Evolutionary conservation across 1,284 basidiomycete species (phyloP), one percentile per base, ranked within the genome.

Genomic region (Cutaneotrichosporon dermatis): DNA sequence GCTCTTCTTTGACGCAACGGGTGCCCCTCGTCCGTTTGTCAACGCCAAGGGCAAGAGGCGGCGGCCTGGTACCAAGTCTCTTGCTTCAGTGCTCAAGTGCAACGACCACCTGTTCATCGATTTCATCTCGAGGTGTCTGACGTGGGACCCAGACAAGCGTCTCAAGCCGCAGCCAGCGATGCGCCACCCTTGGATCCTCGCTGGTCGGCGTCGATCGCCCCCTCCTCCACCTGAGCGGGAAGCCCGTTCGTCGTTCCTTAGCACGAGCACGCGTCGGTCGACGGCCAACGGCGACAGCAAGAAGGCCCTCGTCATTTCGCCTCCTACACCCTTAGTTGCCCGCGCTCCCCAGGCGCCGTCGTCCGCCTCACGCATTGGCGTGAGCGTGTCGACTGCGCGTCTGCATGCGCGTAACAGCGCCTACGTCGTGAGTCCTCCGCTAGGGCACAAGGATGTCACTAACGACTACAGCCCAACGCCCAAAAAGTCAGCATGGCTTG

Each of bases 111-210:
- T 79, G 6, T 82, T 82, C 66, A 69, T 82, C 58, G 83, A 84
- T 69, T 84, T 99, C 73, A 90, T 99, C 65, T 83, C 89, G 3
- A 97, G 95, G 75, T 99, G 96, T 78, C 82, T 99, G 33, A 84
- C 90, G 12, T 99, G 95, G 96, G 96, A 99, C 79, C 96, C 96
- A 1, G 95, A 99, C 72, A 85, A 91, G 59, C 84, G 96, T 44
- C 83, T 99, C 73, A 98, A 97, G 77, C 95, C 95, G 2, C 90
- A 94, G 67, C 85, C 88, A 12, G 95, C 96, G 1, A 80, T 94
- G 79, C 85, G 90, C n/a, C 92, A 95, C 79, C 88, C 90, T 8
- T 96, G 92, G 80, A 83, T 94, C 61, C 82, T 86, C 25, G 83
- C 85, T 35, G 71, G 73, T 36, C 70, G 76, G n/a, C 83, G 88